Conservation (phyloP, 2,329 filamentous ascomycete genomes). For the Trichophaea hybrida region DNA sequence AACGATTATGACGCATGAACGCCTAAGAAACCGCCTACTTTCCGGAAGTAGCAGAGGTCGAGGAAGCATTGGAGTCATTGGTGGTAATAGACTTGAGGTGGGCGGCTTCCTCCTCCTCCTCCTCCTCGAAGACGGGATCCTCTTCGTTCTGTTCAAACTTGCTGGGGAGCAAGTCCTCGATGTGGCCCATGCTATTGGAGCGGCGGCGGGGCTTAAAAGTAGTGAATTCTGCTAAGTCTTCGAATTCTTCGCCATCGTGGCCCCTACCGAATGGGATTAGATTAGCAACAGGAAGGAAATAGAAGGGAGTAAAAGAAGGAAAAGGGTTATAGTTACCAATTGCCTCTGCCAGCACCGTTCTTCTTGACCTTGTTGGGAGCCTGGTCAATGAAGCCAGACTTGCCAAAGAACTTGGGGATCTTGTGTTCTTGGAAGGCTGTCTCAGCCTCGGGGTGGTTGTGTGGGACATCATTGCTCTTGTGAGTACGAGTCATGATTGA, state of each 20-base stretch:
- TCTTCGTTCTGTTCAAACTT: conserved; percentile 87
- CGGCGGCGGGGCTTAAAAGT: conserved; percentile 76
- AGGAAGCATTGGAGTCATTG: conserved; percentile 8
- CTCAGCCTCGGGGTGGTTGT: conserved; percentile 73
- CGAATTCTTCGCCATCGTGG: conserved; percentile 63
- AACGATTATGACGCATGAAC: background rate
- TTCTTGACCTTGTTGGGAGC: conserved; percentile 96
- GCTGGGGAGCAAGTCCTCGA: conserved; percentile 63
- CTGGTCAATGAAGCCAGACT: conserved; percentile 62
- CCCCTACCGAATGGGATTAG: conserved; percentile 47
- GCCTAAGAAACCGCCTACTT: background rate
- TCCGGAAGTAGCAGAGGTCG: conserved; percentile 10
- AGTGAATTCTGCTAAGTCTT: conserved; percentile 65
- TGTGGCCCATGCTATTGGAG: conserved; percentile 73
- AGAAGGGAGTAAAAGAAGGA: background rate
- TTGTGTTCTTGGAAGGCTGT: conserved; percentile 54
- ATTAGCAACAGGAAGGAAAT: background rate
- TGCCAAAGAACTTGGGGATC: conserved; percentile 85
- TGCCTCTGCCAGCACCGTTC: conserved; percentile 79
- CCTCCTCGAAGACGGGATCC: conserved; percentile 86
- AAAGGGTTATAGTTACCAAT: conserved; percentile 55
- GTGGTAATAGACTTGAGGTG: conserved; percentile 2
- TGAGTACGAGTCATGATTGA: conserved; percentile 72
- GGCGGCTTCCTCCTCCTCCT: conserved; percentile 48
- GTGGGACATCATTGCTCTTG: conserved; percentile 67